Conservation (phyloP, 345 rosid species). For the Psidium friedrichsthalianum region DNA sequence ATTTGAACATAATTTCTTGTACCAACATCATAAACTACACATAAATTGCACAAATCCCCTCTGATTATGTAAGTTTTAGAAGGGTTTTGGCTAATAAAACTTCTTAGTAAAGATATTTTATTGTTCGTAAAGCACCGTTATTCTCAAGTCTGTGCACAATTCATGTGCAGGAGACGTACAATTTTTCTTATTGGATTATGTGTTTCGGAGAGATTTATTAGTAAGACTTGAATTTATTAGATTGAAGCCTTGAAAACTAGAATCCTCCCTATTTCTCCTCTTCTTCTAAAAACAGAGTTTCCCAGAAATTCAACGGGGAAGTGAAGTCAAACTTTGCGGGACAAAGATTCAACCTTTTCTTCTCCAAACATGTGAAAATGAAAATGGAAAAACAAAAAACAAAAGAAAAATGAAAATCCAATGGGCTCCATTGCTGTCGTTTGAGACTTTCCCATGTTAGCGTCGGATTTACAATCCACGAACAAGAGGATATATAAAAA, state of each 20-base stretch:
- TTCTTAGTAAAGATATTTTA: neutral
- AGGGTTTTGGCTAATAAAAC: neutral
- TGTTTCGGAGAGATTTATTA: fast-evolving
- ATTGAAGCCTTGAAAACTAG: neutral
- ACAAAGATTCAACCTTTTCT: neutral
- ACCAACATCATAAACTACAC: neutral
- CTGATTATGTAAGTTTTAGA: neutral
- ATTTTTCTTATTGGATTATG: neutral
- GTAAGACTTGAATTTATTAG: too few species aligned
- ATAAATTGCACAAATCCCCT: neutral
- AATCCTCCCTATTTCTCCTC: neutral
- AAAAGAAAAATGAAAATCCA: neutral
- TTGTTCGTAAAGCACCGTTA: neutral
- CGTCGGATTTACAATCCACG: neutral
- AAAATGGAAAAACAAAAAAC: neutral
- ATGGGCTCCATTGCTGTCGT: neutral
- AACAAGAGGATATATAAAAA: neutral
- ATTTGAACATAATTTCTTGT: neutral
- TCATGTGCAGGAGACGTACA: neutral
- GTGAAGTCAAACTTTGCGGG: neutral
- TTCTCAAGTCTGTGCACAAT: too few species aligned
- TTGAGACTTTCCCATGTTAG: neutral
- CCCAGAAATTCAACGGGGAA: neutral
- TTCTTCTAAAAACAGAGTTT: neutral
- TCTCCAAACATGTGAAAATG: neutral